Conservation (phyloP, 495 filamentous ascomycete species). For the Margaritispora aquatica region DNA sequence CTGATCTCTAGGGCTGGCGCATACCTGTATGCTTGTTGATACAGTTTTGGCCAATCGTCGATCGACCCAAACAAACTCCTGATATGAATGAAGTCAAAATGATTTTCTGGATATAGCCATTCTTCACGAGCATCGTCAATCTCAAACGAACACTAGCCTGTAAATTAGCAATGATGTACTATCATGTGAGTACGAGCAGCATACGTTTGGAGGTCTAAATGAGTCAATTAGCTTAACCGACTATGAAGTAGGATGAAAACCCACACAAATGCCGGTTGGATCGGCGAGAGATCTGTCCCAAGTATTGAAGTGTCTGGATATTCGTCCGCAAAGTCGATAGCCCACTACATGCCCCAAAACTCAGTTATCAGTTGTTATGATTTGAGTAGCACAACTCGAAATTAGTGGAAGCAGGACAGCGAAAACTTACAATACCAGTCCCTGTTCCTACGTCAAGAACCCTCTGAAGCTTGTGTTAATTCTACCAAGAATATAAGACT, state of each 20-base stretch:
- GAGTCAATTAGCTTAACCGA: not conserved
- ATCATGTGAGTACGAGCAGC: not conserved
- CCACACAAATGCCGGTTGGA: slow-evolving; percentile 39
- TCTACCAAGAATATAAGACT: not conserved
- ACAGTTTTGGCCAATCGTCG: slow-evolving; percentile 27
- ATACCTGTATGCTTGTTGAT: slow-evolving; percentile 14
- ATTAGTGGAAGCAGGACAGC: too few species aligned
- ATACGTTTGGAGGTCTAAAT: slow-evolving; percentile 39
- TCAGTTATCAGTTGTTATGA: too few species aligned
- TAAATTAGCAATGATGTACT: not conserved
- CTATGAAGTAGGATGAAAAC: not conserved
- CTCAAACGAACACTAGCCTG: slow-evolving; percentile 30
- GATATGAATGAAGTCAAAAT: slow-evolving; percentile 49
- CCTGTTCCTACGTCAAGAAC: slow-evolving; percentile 21
- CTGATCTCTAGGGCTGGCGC: too few species aligned
- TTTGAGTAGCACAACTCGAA: too few species aligned
- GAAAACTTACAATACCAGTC: slow-evolving; percentile 22
- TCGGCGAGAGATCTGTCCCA: slow-evolving; percentile 47
- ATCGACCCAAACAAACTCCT: slow-evolving; percentile 39
- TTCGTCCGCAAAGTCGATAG: slow-evolving; percentile 45
- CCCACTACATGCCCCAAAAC: too few species aligned
- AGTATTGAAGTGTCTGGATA: slow-evolving; percentile 47
- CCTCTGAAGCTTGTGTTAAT: slow-evolving; percentile 6
- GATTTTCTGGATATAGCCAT: slow-evolving; percentile 40
- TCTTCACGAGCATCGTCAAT: slow-evolving; percentile 49